Conservation (phyloP, 495 filamentous ascomycete genomes). For the Neurospora tetrasperma region DNA sequence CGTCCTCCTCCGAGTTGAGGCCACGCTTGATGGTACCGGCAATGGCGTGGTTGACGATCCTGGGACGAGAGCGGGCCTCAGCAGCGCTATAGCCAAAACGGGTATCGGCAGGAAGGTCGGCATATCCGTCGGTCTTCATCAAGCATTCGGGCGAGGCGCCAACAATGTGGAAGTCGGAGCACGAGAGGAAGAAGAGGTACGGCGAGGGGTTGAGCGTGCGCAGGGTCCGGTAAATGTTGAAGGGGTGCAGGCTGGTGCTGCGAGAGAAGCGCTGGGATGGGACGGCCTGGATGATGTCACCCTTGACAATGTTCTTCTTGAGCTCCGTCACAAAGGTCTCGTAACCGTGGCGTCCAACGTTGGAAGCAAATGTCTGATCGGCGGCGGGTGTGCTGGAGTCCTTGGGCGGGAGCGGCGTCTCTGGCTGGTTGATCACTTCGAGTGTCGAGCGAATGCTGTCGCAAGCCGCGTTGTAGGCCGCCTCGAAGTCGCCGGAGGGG, state of each 20-base stretch:
- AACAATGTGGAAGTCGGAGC: constrained; percentile 84
- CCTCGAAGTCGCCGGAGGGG: constrained; percentile 26
- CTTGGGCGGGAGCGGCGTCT: constrained; percentile 69
- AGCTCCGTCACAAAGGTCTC: constrained; percentile 70
- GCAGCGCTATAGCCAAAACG: constrained; percentile 18
- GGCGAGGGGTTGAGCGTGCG: constrained; percentile 93
- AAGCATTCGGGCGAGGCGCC: constrained; percentile 90
- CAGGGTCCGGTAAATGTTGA: constrained; percentile 96
- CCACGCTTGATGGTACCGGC: constrained; percentile 90
- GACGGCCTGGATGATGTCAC: constrained; percentile 95
- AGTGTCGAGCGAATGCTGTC: constrained; percentile 54
- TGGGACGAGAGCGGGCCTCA: constrained; percentile 40
- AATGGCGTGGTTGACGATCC: constrained; percentile 94
- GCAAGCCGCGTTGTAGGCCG: constrained; percentile 56
- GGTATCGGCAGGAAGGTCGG: constrained; percentile 15
- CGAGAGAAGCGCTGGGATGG: constrained; percentile 88
- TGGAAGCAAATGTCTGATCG: constrained; percentile 65
- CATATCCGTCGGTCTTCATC: constrained; percentile 64
- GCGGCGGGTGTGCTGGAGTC: constrained; percentile 59
- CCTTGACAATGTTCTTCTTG: constrained; percentile 78
- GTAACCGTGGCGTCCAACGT: constrained; percentile 82
- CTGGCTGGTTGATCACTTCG: constrained; percentile 54
- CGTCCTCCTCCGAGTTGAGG: constrained; percentile 69
- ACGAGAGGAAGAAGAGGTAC: constrained; percentile 93
- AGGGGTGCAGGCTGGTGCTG: constrained; percentile 83